Percentiles rank a stretch among this genome's conserved stretches.
These are phyloP conservation scores for Aspergillus ochraceus DNA, from an alignment of 2,329 filamentous ascomycete species.

Conservation along the genomic window DNA sequence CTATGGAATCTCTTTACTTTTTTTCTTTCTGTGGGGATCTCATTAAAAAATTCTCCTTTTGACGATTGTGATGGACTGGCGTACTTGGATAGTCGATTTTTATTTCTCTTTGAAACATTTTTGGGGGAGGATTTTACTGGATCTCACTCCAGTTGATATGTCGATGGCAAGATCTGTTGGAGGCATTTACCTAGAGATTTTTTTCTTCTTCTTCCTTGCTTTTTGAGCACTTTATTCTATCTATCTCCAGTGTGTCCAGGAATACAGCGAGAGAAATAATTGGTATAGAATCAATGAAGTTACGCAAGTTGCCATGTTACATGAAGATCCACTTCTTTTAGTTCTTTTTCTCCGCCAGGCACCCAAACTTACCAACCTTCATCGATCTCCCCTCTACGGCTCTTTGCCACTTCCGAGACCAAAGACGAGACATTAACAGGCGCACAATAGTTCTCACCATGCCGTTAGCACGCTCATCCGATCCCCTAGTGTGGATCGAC, in stretches of 20 bases:
- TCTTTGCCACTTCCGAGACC: background rate
- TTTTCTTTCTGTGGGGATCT: background rate
- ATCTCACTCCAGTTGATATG: background rate
- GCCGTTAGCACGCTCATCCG: conserved; percentile 53
- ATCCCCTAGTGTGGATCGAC: conserved; percentile 84
- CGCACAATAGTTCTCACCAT: conserved; percentile 26
- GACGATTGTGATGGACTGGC: conserved; percentile 21
- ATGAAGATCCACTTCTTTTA: background rate
- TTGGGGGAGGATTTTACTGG: background rate
- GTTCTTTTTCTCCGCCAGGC: background rate
- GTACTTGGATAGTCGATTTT: conserved; percentile 13
- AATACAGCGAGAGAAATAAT: background rate
- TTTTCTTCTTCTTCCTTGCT: background rate
- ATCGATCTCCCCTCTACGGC: background rate
- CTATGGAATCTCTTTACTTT: background rate
- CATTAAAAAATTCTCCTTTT: background rate
- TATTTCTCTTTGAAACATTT: background rate
- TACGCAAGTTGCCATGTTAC: conserved; percentile 1
- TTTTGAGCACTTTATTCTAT: background rate
- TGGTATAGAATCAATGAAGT: background rate
- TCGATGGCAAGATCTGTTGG: background rate
- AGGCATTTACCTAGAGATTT: background rate
- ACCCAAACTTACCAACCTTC: background rate
- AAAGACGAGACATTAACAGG: background rate
- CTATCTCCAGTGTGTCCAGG: background rate